phyloP scores from a whole-genome alignment of 306 rosid genomes.

The Prunus fruticosa region DNA sequence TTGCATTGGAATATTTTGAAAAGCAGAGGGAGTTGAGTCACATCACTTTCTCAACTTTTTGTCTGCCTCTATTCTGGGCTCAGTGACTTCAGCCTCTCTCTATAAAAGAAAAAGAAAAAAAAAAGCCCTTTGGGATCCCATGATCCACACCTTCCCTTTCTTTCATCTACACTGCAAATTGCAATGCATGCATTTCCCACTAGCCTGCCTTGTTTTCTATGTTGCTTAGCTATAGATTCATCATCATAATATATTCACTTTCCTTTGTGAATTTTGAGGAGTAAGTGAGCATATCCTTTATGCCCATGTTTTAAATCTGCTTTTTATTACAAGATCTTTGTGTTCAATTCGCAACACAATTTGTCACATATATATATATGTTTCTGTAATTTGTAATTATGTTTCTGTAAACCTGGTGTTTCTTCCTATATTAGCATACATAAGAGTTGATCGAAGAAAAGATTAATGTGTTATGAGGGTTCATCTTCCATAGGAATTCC shows the following conservation, averaged over 20 bases:
- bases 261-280: neutral
- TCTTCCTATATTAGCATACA: no score
- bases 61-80: slow-evolving; percentile 3
- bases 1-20: slow-evolving; percentile 26
- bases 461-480: no score
- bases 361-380: neutral
- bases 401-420: no score
- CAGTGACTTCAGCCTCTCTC: slow-evolving; percentile 3
- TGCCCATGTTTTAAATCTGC: neutral
- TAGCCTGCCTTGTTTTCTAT: neutral
- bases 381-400: neutral
- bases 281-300: neutral
- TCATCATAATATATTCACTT: neutral
- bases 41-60: slow-evolving; percentile 27
- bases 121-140: neutral
- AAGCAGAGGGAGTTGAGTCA: slow-evolving; percentile 22
- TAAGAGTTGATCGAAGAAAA: no score
- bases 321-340: neutral
- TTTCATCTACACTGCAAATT: slow-evolving; percentile 1
- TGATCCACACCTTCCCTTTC: slow-evolving; percentile 12
- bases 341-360: neutral
- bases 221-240: neutral
- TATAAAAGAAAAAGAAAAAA: neutral
- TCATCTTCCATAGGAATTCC: neutral
- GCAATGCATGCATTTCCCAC: neutral